These are phyloP conservation scores for Epipyxis sp. DNA, from an alignment of 108 stramenopile genomes.

Conservation along the genomic window DNA sequence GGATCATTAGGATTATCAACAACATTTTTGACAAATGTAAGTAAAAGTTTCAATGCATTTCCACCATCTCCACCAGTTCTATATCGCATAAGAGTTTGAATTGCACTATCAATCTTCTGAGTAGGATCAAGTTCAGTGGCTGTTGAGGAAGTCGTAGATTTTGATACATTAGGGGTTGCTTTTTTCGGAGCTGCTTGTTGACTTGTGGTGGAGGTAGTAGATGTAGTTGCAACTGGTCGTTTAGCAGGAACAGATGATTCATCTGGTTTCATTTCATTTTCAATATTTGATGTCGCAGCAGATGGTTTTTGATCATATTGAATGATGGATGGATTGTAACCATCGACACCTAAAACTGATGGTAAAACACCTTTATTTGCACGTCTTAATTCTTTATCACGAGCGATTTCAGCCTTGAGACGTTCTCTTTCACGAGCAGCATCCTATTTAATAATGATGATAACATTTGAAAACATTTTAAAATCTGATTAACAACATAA, in stretches of 20 bases:
- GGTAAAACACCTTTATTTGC: conserved; percentile 79
- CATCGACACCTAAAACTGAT: conserved; percentile 76
- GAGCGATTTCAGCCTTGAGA: conserved; percentile 80
- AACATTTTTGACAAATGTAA: conserved; percentile 76
- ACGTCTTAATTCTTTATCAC: conserved; percentile 77
- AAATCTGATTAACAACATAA: no score
- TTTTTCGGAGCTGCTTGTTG: neutral
- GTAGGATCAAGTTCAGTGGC: conserved; percentile 32
- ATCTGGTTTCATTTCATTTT: no score
- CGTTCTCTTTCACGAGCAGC: conserved; percentile 69
- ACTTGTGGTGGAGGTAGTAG: neutral
- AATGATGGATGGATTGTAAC: conserved; percentile 83
- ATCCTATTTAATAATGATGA: neutral
- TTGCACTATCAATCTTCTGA: conserved; percentile 37
- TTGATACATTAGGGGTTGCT: neutral
- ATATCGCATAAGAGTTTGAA: conserved; percentile 35
- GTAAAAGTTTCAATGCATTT: conserved; percentile 77
- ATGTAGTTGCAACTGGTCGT: neutral
- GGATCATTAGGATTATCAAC: conserved; percentile 70
- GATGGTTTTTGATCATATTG: conserved; percentile 65
- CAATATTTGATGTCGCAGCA: neutral
- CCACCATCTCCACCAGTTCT: conserved; percentile 81
- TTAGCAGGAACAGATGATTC: neutral
- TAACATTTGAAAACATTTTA: no score
- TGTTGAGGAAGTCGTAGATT: neutral